A percentile compares a stretch with the other conserved stretches of the same genome.
Conservation (phyloP, 345 rosid species). For the Hibiscus mutabilis region DNA sequence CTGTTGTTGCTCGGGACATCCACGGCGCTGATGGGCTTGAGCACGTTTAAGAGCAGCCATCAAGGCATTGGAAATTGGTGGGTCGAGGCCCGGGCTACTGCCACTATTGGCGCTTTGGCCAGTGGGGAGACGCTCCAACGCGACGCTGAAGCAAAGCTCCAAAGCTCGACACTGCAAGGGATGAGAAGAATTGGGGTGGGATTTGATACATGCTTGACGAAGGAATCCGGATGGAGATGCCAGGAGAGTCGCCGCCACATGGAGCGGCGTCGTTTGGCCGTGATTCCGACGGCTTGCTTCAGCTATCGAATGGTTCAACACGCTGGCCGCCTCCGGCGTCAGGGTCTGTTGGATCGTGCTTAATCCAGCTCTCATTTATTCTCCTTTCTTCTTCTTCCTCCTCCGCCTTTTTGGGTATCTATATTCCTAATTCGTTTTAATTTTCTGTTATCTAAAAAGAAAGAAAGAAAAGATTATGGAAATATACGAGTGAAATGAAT, state of each 20-base stretch:
- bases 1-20: conserved; percentile 98
- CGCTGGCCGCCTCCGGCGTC: conserved; percentile 91
- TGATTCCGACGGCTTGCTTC: conserved; percentile 92
- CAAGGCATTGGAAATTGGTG: conserved; percentile 89
- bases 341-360: conserved; percentile 96
- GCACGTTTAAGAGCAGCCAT: conserved; percentile 98
- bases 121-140: conserved; percentile 85
- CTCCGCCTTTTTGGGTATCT: background rate
- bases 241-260: conserved; percentile 67
- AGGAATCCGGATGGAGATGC: conserved; percentile 79
- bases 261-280: conserved; percentile 54
- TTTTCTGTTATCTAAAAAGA: background rate
- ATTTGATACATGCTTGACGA: conserved; percentile 94
- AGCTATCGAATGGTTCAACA: conserved; percentile 76
- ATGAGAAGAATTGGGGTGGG: conserved; percentile 96
- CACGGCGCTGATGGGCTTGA: conserved; percentile 97
- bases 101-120: conserved; percentile 24
- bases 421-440: background rate
- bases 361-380: conserved; percentile 83
- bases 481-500: background rate
- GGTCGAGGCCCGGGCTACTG: conserved; percentile 45
- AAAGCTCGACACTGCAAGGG: conserved; percentile 99
- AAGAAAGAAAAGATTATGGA: conserved; percentile 1
- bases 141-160: conserved; percentile 99
- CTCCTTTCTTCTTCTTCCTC: background rate